phyloP scores from a whole-genome alignment of 139 green algal genomes.

The Ulvella scutata region DNA sequence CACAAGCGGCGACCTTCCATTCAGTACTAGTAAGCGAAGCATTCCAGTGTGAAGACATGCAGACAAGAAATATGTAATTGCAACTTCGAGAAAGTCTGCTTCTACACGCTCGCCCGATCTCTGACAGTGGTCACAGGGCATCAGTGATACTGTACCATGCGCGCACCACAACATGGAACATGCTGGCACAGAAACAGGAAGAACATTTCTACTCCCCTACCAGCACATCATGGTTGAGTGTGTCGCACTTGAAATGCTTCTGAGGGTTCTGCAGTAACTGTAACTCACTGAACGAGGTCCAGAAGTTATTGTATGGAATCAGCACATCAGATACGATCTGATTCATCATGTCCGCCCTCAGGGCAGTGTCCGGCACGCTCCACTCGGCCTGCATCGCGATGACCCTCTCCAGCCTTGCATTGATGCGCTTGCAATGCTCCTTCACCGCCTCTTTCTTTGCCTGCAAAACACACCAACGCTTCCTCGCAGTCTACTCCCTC shows the following conservation, averaged over 20 bases:
- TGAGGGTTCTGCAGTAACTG: not conserved
- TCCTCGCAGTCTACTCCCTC: not conserved
- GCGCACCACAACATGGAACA: too few relatives aligned
- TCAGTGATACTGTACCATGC: too few relatives aligned
- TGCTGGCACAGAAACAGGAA: too few relatives aligned
- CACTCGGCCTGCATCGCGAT: not conserved
- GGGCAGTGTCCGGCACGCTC: not conserved
- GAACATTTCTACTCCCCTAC: too few relatives aligned
- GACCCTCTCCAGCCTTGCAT: not conserved
- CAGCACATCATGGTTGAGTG: not conserved
- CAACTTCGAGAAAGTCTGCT: too few relatives aligned
- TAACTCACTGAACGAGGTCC: not conserved
- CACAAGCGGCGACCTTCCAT: not conserved
- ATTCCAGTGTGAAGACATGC: too few relatives aligned
- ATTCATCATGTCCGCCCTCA: not conserved
- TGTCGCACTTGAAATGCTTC: conserved; percentile 1
- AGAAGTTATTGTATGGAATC: not conserved
- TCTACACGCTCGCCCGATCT: too few relatives aligned
- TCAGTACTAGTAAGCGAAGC: too few relatives aligned
- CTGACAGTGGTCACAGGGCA: too few relatives aligned
- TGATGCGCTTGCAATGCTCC: not conserved
- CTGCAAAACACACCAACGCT: not conserved
- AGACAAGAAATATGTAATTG: too few relatives aligned
- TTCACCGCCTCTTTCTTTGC: not conserved
- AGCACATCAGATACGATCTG: not conserved